phyloP scores from a whole-genome alignment of 1,284 basidiomycete genomes.

The Trametes pubescens region DNA sequence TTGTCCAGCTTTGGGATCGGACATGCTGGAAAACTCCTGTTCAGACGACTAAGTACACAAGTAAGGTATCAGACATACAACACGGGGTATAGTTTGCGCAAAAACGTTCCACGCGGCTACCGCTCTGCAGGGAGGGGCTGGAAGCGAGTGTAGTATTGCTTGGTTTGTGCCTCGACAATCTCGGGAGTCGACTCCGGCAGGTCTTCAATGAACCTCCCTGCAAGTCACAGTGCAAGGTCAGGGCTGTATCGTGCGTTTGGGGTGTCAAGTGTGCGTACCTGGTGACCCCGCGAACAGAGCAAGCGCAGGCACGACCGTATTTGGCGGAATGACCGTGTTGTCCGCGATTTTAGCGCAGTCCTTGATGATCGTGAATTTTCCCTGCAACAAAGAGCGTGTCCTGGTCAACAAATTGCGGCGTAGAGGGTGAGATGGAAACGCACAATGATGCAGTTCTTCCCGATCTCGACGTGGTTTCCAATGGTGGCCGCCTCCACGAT shows the following conservation, averaged over 20 bases:
- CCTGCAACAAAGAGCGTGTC: conserved; percentile 55
- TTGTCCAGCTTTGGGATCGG: too few species aligned
- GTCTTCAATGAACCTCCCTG: conserved; percentile 83
- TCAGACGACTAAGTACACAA: neutral
- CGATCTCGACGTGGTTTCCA: conserved; percentile 94
- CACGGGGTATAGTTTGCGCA: conserved; percentile 22
- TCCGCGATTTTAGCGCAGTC: conserved; percentile 92
- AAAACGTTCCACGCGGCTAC: conserved; percentile 12
- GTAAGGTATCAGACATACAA: conserved; percentile 24
- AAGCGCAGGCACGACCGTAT: conserved; percentile 91
- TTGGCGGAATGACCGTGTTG: conserved; percentile 89
- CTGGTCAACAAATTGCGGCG: neutral
- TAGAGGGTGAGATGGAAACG: conserved; percentile 39
- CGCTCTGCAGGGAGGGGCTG: conserved; percentile 39
- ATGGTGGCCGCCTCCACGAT: conserved; percentile 96
- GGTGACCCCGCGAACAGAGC: conserved; percentile 91
- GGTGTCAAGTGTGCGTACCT: conserved; percentile 54
- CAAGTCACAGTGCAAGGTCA: neutral
- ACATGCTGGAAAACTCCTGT: too few species aligned
- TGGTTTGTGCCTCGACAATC: conserved; percentile 68
- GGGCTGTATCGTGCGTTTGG: neutral
- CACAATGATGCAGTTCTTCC: conserved; percentile 94
- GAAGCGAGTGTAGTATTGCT: conserved; percentile 79
- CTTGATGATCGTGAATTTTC: conserved; percentile 97
- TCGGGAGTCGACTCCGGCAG: conserved; percentile 82